phyloP scores from a whole-genome alignment of 2,329 filamentous ascomycete species.

The Gyromitra esculenta region DNA sequence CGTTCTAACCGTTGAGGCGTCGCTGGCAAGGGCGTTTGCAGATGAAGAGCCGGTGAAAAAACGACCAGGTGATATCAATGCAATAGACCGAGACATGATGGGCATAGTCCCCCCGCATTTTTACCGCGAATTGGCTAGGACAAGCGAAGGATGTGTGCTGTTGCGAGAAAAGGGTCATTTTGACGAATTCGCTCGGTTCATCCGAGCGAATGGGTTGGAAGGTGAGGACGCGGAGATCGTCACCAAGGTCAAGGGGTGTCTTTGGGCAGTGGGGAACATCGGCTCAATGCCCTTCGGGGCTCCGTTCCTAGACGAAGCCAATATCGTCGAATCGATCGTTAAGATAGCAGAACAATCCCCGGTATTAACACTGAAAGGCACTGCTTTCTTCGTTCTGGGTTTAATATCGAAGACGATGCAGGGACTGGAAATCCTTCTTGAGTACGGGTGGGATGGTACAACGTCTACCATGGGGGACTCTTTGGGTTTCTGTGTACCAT shows the following conservation, averaged over 20 bases:
- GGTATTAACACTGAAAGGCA: constrained; percentile 91
- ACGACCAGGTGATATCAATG: constrained; percentile 62
- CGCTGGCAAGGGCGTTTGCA: constrained; percentile 82
- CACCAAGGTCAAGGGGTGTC: constrained; percentile 92
- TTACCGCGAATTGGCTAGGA: constrained; percentile 92
- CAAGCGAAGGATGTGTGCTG: constrained; percentile 88
- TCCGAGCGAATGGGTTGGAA: constrained; percentile 85
- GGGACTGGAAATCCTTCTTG: constrained; percentile 87
- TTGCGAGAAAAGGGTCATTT: constrained; percentile 95
- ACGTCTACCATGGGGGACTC: constrained; percentile 83
- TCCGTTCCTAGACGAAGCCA: constrained; percentile 87
- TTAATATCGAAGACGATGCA: constrained; percentile 91
- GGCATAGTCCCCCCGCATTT: constrained; percentile 90
- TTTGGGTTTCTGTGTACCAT: constrained; percentile 86
- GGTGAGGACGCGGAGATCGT: constrained; percentile 85
- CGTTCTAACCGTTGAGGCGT: constrained; percentile 93
- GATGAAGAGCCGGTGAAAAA: constrained; percentile 65
- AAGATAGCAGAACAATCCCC: constrained; percentile 86
- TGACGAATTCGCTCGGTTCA: constrained; percentile 88
- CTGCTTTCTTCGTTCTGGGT: constrained; percentile 94
- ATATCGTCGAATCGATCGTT: constrained; percentile 87
- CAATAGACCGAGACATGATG: constrained; percentile 65
- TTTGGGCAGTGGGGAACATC: constrained; percentile 98
- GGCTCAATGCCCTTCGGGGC: constrained; percentile 97
- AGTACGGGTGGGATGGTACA: constrained; percentile 92